Base-by-base conservation (phyloP, 2,329 filamentous ascomycete genomes). In the Colletotrichum sp. region DNA sequence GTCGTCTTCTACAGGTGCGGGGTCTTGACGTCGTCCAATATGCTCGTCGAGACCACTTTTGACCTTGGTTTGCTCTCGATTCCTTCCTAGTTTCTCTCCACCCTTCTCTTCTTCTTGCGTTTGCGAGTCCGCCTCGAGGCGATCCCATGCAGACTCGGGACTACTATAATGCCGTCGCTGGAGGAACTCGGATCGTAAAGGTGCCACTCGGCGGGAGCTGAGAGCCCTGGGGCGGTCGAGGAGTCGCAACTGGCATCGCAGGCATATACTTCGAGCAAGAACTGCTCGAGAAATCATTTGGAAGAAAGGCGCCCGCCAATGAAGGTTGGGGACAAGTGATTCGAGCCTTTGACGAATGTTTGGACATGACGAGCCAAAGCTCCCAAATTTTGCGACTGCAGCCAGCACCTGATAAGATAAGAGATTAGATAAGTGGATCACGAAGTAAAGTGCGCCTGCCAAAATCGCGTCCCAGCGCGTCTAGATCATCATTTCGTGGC, bases 211-310 rank as follows among this genome's bases (percentile, higher is more conserved):
- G 25, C 27, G 28, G 22, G 67, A 56, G 70, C 61, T 67, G 61
- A 34, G 27, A 39, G 70, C 72, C 58, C 69, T 66, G 13, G 76
- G 66, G 18, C 66, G 66, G 64, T 71, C 68, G 52, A 73, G 77
- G 22, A 85, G 71, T 71, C 82, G 79, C 27, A 79, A 78, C 58
- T 82, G 82, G 76, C 85, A 86, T 79, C 79, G 79, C 62, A 81
- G 78, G 76, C 83, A 85, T 39, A 85, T 79, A 48, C 80, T 83
- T 80, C 83, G 80, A 76, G 81, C 79, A 67, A 80, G 78, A 10
- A 75, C 79, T 74, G 81, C 81, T 77, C 82, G 82, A 25, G 84
- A 82, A 77, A 86, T 79, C 85, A 87, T 87, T 75, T 79, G 79
- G 66, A 70, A 56, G 25, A 77, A 76, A 71, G 43, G 36, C 48